phyloP scores from a whole-genome alignment of 495 filamentous ascomycete genomes.

The Penicillium samsonianum region DNA sequence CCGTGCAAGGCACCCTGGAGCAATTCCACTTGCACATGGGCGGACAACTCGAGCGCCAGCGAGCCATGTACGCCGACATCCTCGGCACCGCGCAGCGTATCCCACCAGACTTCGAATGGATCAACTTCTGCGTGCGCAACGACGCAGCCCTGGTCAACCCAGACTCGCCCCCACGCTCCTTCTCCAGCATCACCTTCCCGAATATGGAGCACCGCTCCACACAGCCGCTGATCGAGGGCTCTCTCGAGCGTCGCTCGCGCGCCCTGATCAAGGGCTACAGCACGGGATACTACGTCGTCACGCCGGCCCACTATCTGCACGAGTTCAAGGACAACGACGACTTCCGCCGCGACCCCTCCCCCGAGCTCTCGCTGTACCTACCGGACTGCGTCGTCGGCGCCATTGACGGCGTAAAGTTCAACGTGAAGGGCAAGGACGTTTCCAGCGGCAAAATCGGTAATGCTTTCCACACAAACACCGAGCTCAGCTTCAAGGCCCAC shows the following conservation, averaged over 20 bases:
- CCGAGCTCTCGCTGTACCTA: constrained; percentile 86
- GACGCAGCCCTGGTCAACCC: constrained; percentile 76
- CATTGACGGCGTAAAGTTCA: constrained; percentile 80
- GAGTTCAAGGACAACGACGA: constrained; percentile 96
- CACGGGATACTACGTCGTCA: constrained; percentile 86
- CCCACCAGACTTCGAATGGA: constrained; percentile 91
- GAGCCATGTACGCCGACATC: constrained; percentile 80
- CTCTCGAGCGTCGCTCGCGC: constrained; percentile 80
- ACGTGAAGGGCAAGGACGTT: constrained; percentile 89
- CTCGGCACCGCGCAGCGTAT: constrained; percentile 74
- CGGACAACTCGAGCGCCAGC: constrained; percentile 78
- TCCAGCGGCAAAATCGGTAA: constrained; percentile 60
- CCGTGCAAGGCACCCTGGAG: constrained; percentile 77
- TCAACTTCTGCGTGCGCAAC: constrained; percentile 72
- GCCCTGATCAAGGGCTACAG: constrained; percentile 77
- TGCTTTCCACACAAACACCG: constrained; percentile 61
- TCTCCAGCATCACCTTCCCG: constrained; percentile 75
- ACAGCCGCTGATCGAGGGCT: constrained; percentile 80
- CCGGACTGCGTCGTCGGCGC: constrained; percentile 84
- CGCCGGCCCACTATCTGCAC: constrained; percentile 81
- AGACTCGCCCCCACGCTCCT: constrained; percentile 64
- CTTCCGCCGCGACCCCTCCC: constrained; percentile 73
- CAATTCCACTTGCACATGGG: constrained; percentile 76
- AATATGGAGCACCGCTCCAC: constrained; percentile 85
- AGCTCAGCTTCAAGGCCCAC: constrained; percentile 72